Conservation (phyloP, 148 eudicot species). For the Camellia lanceoleosa region DNA sequence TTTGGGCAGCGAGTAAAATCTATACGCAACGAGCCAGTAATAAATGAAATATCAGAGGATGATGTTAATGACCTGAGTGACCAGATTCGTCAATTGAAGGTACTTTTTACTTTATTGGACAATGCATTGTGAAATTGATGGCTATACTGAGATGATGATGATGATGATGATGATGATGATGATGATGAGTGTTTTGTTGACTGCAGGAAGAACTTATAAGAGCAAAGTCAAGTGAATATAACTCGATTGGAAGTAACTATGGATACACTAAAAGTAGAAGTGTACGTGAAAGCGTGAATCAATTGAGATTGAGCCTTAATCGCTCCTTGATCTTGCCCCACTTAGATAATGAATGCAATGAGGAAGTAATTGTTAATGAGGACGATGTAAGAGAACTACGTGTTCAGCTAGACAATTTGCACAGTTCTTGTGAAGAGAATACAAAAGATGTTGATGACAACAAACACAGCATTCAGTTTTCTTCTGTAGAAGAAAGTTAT, state of each 20-base stretch:
- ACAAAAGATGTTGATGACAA: constrained; percentile 35
- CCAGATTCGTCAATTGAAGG: constrained; percentile 92
- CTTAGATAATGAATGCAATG: constrained; percentile 53
- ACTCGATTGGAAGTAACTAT: constrained; percentile 28
- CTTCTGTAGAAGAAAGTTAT: constrained; percentile 58
- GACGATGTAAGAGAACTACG: constrained; percentile 64
- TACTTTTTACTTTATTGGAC: constrained; percentile 20
- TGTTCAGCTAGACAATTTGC: constrained; percentile 54
- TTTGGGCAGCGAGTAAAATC: constrained; percentile 69
- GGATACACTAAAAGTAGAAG: constrained; percentile 29
- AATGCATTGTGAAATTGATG: neutral
- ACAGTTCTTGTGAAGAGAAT: constrained; percentile 44
- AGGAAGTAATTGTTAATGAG: constrained; percentile 49
- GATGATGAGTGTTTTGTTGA: neutral
- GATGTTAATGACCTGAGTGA: constrained; percentile 82
- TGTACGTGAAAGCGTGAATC: constrained; percentile 82
- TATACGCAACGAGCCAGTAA: constrained; percentile 70
- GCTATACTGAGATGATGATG: neutral
- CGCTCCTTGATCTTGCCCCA: constrained; percentile 71
- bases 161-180: neutral
- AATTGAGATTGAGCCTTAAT: constrained; percentile 74
- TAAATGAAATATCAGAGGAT: constrained; percentile 93
- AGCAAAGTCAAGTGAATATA: constrained; percentile 52
- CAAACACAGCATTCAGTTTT: constrained; percentile 43
- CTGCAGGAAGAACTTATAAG: constrained; percentile 80